Percentiles rank a stretch among this genome's conserved stretches.
Conservation (phyloP, 768 basidiomycete species). For the Ephemerocybe angulata region DNA sequence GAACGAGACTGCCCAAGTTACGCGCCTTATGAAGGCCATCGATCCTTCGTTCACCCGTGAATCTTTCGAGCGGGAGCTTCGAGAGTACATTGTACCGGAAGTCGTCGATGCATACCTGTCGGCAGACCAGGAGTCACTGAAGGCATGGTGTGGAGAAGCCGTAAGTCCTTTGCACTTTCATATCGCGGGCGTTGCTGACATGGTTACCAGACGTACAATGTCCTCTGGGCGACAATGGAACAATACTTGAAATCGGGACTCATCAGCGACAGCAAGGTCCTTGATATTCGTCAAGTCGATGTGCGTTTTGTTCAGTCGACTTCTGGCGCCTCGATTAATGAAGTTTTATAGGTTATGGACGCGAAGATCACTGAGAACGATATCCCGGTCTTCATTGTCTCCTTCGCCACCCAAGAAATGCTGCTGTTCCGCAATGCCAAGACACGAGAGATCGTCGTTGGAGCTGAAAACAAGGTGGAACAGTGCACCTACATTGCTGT, state of each 20-base stretch:
- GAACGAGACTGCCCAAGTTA: constrained; percentile 96
- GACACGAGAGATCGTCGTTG: constrained; percentile 82
- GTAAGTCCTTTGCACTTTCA: constrained; percentile 45
- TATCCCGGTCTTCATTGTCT: constrained; percentile 85
- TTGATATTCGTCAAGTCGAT: constrained; percentile 97
- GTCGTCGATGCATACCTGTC: constrained; percentile 94
- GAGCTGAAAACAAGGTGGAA: constrained; percentile 87
- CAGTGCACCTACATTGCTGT: constrained; percentile 92
- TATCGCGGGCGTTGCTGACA: no score
- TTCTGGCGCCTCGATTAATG: background rate
- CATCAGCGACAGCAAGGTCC: constrained; percentile 87
- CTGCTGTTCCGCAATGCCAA: constrained; percentile 87
- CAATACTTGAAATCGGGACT: constrained; percentile 89
- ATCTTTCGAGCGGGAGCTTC: constrained; percentile 79
- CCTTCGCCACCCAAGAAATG: constrained; percentile 92
- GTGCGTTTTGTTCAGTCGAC: constrained; percentile 42
- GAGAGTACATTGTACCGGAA: constrained; percentile 97
- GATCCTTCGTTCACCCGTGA: constrained; percentile 89
- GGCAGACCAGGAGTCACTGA: constrained; percentile 82
- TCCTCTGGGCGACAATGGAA: constrained; percentile 98
- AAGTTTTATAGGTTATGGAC: constrained; percentile 56
- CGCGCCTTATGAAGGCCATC: constrained; percentile 78
- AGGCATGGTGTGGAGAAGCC: constrained; percentile 93
- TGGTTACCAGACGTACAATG: constrained; percentile 79
- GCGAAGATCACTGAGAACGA: constrained; percentile 90